These are phyloP conservation scores for Neurospora sp. DNA, from an alignment of 495 filamentous ascomycete genomes.

Conservation along the genomic window DNA sequence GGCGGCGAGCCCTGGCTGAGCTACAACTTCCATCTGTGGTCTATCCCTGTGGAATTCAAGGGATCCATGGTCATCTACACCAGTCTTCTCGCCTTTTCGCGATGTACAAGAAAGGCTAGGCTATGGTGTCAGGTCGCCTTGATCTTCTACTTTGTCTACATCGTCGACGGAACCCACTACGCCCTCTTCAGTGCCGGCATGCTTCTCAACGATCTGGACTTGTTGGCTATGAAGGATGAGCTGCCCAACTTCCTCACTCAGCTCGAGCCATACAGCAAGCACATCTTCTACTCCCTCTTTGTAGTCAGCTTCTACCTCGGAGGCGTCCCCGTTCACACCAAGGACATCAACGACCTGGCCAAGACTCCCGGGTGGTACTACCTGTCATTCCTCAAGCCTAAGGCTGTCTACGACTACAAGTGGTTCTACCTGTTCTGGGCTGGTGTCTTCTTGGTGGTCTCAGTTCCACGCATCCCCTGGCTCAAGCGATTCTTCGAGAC, in stretches of 20 bases:
- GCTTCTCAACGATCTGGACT: conserved; percentile 39
- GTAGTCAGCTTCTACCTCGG: conserved; percentile 31
- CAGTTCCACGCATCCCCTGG: conserved; percentile 33
- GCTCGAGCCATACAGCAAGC: conserved; percentile 30
- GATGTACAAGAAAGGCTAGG: conserved; percentile 19
- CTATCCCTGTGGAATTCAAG: conserved; percentile 31
- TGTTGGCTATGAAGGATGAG: conserved; percentile 29
- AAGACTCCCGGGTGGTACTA: conserved; percentile 35
- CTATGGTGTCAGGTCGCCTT: conserved; percentile 23
- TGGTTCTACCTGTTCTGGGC: conserved; percentile 43
- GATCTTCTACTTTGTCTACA: conserved; percentile 34
- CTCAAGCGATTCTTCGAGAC: conserved; percentile 47
- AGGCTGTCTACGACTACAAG: conserved; percentile 41
- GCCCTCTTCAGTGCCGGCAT: conserved; percentile 37
- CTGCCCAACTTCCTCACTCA: conserved; percentile 27
- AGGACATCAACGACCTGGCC: conserved; percentile 22
- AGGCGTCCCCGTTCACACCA: conserved; percentile 33
- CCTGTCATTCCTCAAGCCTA: conserved; percentile 37
- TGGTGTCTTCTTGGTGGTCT: conserved; percentile 43
- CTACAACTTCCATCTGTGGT: conserved; percentile 35
- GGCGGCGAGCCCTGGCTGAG: conserved; percentile 26
- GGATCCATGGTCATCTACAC: conserved; percentile 40
- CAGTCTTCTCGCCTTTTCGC: conserved; percentile 32
- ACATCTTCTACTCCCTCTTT: conserved; percentile 37
- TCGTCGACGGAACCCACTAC: conserved; percentile 36